Conservation (phyloP, 768 basidiomycete genomes). For the Tulasnella sp. region DNA sequence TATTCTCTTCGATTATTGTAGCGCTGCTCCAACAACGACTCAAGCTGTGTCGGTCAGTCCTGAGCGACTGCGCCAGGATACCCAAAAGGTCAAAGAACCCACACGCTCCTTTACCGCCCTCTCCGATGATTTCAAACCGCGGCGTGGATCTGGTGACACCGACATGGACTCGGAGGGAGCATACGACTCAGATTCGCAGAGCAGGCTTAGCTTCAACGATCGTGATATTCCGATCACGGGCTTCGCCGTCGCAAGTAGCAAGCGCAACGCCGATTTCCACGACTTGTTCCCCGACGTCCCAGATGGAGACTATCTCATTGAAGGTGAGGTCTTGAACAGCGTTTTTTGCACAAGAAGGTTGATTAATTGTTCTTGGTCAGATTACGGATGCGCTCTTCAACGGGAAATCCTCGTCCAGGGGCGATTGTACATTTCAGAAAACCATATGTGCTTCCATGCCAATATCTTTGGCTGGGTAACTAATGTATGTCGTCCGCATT, state of each 20-base stretch:
- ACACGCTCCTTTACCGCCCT: neutral
- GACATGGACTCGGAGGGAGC: slow-evolving; percentile 24
- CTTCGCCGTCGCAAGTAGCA: slow-evolving; percentile 93
- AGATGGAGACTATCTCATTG: slow-evolving; percentile 95
- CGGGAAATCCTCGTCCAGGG: slow-evolving; percentile 96
- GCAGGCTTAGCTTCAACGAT: slow-evolving; percentile 39
- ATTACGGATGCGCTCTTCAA: slow-evolving; percentile 96
- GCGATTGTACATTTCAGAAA: slow-evolving; percentile 92
- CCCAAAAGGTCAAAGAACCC: slow-evolving; percentile 5
- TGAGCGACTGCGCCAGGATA: slow-evolving; percentile 12
- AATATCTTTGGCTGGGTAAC: slow-evolving; percentile 99
- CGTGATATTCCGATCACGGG: slow-evolving; percentile 89
- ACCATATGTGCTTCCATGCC: slow-evolving; percentile 98
- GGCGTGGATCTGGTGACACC: slow-evolving; percentile 2
- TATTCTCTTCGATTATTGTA: slow-evolving; percentile 3
- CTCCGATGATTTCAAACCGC: neutral
- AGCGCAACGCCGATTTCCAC: slow-evolving; percentile 93
- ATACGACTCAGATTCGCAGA: slow-evolving; percentile 29
- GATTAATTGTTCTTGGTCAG: slow-evolving; percentile 38
- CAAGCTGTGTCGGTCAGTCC: neutral
- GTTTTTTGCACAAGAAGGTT: neutral
- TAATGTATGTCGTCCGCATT: slow-evolving; percentile 51
- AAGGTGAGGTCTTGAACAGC: too few relatives aligned
- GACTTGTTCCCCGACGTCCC: slow-evolving; percentile 82
- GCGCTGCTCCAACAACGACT: neutral